Base-by-base conservation (phyloP, 2,329 filamentous ascomycete species). In the Microsporum canis region DNA sequence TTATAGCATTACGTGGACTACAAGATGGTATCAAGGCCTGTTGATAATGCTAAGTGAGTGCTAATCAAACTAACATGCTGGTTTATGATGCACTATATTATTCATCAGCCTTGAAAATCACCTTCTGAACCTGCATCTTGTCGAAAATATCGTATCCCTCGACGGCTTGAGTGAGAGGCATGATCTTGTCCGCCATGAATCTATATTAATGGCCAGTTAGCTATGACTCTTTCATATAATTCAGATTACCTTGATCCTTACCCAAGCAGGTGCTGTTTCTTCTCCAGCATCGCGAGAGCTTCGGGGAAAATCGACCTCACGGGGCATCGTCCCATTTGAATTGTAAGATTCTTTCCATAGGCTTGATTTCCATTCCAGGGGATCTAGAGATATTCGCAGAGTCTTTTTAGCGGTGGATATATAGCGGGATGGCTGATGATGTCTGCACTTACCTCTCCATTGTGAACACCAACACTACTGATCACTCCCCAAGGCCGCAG, bases 291-390 rank as follows among this genome's bases (percentile, higher is more conserved):
- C 33, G 81, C 77, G 53, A 90, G 75, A 7, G 88, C 84, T 62
- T 86, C 79, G 10, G 80, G 75, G 66, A 89, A 88, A 61, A 89
- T 82, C 39, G 84, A 86, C 60, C 86, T 80, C 12, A 91, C 88
- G 2, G 88, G 88, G 69, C 87, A 91, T 60, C 88, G 79, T 3
- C 88, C 88, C 85, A 90, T 89, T 72, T 88, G 86, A 36, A 90
- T 67, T 51, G 81, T 83, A 63, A 91, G 66, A 65, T 91, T 91
- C 73, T 91, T 91, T 57, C 82, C 72, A 66, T 80, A 80, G 5
- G 82, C 86, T 62, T 89, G 82, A 61, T 77, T 81, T 10, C 84
- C 86, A 60, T 75, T 79, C 80, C 84, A 89, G 6, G 85, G 84
- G 63, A 88, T 84, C 83, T 87, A 62, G 36, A 36, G 34, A 27